A percentile compares a stretch with the other conserved stretches of the same genome.
These are phyloP conservation scores for Colletotrichum lini DNA, from an alignment of 2,329 filamentous ascomycete genomes.

Conservation along the genomic window DNA sequence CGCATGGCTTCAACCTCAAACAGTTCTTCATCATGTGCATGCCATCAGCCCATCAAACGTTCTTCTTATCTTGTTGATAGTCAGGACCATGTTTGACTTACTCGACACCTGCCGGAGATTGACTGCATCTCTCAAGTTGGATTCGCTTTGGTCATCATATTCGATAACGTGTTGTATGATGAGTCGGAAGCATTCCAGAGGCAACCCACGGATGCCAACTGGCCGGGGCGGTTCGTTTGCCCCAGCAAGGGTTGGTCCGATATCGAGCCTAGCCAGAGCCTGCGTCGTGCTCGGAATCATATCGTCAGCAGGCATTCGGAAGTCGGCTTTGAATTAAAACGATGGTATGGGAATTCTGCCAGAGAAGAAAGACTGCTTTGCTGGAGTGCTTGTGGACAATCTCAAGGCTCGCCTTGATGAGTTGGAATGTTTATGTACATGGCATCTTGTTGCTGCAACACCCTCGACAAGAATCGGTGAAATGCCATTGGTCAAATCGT, in stretches of 20 bases:
- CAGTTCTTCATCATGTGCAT: not conserved
- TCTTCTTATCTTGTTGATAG: too few relatives aligned
- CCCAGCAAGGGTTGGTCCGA: not conserved
- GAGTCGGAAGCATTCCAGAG: slow-evolving; percentile 8
- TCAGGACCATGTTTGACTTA: not conserved
- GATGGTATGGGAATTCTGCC: too few relatives aligned
- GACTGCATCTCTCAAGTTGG: slow-evolving; percentile 15
- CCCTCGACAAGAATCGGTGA: not conserved
- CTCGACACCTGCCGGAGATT: slow-evolving; percentile 1
- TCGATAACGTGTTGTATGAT: not conserved
- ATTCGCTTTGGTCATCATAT: not conserved
- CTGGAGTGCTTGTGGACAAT: too few relatives aligned
- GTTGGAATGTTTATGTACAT: too few relatives aligned
- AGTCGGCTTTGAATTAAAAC: too few relatives aligned
- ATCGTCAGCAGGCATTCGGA: not conserved
- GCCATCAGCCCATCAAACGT: not conserved
- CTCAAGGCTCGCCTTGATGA: too few relatives aligned
- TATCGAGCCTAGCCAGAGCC: not conserved
- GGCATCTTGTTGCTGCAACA: not conserved
- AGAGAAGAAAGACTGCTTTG: not conserved
- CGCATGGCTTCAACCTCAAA: slow-evolving; percentile 11
- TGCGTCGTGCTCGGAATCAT: not conserved
- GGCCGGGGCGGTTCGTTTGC: not conserved
- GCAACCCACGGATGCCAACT: not conserved
- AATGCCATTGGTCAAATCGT: not conserved